phyloP scores from a whole-genome alignment of 305 asterid species.

The Fraxinus xanthoxyloides region DNA sequence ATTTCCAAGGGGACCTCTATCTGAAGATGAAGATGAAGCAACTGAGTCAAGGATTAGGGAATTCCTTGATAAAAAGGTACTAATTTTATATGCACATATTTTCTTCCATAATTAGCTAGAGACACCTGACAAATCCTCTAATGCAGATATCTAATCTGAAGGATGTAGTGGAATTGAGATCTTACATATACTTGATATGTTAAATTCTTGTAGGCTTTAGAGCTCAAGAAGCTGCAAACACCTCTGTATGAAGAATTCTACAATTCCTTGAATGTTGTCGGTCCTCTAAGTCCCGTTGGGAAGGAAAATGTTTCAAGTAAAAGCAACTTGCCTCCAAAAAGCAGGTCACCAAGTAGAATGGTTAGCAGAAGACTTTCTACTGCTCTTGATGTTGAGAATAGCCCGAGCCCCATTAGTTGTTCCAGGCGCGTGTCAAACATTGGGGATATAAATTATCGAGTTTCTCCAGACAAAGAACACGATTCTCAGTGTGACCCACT shows the following conservation, averaged over 20 bases:
- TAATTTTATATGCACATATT: not conserved
- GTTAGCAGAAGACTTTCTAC: constrained; percentile 71
- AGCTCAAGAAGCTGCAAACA: constrained; percentile 83
- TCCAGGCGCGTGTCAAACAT: constrained; percentile 70
- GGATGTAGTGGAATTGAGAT: not conserved
- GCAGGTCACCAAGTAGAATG: constrained; percentile 76
- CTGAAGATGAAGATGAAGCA: constrained; percentile 83
- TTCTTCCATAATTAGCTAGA: not conserved
- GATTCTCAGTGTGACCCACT: constrained; percentile 57
- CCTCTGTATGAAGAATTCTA: constrained; percentile 87
- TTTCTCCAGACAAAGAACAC: constrained; percentile 61
- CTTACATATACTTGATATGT: constrained; percentile 11
- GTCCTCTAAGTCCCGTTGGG: constrained; percentile 54
- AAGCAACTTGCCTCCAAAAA: constrained; percentile 84
- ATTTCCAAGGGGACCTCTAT: constrained; percentile 57
- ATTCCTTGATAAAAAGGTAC: constrained; percentile 91
- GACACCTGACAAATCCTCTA: not conserved
- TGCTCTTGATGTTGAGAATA: constrained; percentile 59
- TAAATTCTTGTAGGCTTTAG: constrained; percentile 59
- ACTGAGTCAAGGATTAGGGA: constrained; percentile 90
- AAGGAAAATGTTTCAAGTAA: constrained; percentile 77
- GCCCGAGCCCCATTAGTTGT: constrained; percentile 56
- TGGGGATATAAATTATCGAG: constrained; percentile 48
- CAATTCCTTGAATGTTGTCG: constrained; percentile 68
- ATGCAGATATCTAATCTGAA: not conserved